phyloP scores from a whole-genome alignment of 169 alveolate species.

The Cryptosporidium muris region DNA sequence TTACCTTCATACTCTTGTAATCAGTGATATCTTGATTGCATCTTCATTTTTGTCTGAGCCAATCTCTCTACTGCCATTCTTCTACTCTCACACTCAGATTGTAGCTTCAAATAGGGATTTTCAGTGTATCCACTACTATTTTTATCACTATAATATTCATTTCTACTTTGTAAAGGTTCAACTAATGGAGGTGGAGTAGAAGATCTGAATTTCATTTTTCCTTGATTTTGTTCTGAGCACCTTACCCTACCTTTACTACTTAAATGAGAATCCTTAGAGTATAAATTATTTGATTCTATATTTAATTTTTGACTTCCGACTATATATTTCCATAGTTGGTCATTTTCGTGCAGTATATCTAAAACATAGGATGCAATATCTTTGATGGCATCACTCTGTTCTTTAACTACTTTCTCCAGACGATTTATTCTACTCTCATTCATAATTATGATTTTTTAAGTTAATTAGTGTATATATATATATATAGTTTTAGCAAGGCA shows the following conservation, averaged over 20 bases:
- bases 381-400: constrained; percentile 61
- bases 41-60: background rate
- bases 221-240: background rate
- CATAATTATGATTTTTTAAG: background rate
- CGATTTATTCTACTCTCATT: constrained; percentile 2
- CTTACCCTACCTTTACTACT: too few relatives aligned
- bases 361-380: constrained; percentile 24
- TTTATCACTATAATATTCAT: background rate
- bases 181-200: constrained; percentile 50
- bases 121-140: background rate
- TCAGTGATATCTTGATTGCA: too few relatives aligned
- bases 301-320: background rate
- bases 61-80: background rate
- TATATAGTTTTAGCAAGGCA: too few relatives aligned
- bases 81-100: background rate
- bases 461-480: background rate
- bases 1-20: too few relatives aligned
- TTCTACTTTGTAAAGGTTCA: constrained; percentile 20
- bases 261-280: background rate
- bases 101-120: background rate
- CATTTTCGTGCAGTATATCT: constrained; percentile 59
- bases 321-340: constrained; percentile 42
- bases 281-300: constrained; percentile 2
- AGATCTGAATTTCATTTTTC: constrained; percentile 46
- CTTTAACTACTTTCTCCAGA: constrained; percentile 27